Base-by-base conservation (phyloP, 2,329 filamentous ascomycete genomes). In the Septoria petroselini region DNA sequence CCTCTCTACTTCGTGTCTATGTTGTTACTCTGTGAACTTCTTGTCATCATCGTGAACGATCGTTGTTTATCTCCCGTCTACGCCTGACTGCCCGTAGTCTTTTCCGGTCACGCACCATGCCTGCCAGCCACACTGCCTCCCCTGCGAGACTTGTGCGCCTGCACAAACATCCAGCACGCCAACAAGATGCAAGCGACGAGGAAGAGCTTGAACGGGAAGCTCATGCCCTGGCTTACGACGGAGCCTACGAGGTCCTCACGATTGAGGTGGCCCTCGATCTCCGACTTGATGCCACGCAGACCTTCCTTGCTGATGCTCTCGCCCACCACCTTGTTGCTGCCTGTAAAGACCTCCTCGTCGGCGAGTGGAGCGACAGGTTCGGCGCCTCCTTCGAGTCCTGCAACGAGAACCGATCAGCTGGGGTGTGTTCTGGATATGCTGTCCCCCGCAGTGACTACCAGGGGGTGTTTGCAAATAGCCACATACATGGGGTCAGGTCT, bases 361-460 rank as follows among this genome's bases (percentile, higher is more conserved):
- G 72, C 69, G 56, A 68, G 66, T 53, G 67, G 63, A 51, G 62
- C 65, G 23, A 65, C 68, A 54, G 71, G 61, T 52, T 68, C 70
- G 46, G 71, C 73, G 54, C 60, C 59, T 55, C 72, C 74, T 63
- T 70, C 69, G 55, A 69, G 59, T 68, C 73, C 74, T 76, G 73
- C 42, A 19, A 18, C 14, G 17, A 35, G 19, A 18, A 11, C n/a
- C 21, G n/a, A 33, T 41, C 40, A 54, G 48, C 52, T 15, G 15
- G 38, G 23, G 9, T 21, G 31, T 42, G 27, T 40, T 25, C 35
- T 14, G 25, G n/a, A 31, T 27, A 35, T 21, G 27, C 35, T 7
- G 33, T 37, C 33, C 38, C 46, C 46, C 35, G 46, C 37, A 42
- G 38, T 41, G 45, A 41, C 45, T 48, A 37, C 39, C 38, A 30